Conservation (phyloP, 805 yeast species). For the Zygoascus flipseniorum region DNA sequence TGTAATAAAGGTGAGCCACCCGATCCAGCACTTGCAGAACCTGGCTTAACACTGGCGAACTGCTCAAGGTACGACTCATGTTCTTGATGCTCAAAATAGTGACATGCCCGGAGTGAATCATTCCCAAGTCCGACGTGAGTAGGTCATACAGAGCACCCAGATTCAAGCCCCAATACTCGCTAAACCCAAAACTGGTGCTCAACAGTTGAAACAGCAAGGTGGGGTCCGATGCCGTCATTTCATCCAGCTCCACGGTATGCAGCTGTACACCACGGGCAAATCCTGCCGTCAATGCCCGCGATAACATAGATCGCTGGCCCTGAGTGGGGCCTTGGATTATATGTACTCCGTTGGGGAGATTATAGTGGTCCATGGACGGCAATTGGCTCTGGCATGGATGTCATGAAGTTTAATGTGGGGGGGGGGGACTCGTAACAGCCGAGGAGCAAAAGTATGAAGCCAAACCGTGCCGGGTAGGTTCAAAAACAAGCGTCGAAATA, state of each 20-base stretch:
- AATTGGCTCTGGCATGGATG: neutral
- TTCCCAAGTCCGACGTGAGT: conserved; percentile 1
- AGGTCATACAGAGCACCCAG: conserved; percentile 10
- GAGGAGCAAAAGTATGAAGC: neutral
- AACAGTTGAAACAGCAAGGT: neutral
- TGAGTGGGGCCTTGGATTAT: neutral
- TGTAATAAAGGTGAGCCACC: conserved; percentile 3
- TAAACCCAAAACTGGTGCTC: conserved; percentile 3
- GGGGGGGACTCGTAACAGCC: neutral
- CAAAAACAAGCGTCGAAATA: too few relatives aligned
- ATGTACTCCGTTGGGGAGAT: neutral
- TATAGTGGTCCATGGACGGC: neutral
- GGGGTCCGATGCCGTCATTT: neutral
- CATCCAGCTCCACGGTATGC: neutral
- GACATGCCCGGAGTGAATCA: neutral
- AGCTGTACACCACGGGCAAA: neutral
- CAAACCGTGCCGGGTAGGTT: too few relatives aligned
- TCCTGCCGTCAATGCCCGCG: neutral
- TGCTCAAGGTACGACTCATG: neutral
- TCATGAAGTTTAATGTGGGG: neutral
- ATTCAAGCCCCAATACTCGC: conserved; percentile 12
- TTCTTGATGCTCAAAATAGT: conserved; percentile 1
- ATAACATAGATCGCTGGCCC: neutral
- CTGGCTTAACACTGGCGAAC: neutral
- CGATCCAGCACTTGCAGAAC: conserved; percentile 1